Percentiles rank a stretch among this genome's conserved stretches.
Evolutionary conservation across 179 eudicot genomes (phyloP).

Genomic region (Gypsophila paniculata): DNA sequence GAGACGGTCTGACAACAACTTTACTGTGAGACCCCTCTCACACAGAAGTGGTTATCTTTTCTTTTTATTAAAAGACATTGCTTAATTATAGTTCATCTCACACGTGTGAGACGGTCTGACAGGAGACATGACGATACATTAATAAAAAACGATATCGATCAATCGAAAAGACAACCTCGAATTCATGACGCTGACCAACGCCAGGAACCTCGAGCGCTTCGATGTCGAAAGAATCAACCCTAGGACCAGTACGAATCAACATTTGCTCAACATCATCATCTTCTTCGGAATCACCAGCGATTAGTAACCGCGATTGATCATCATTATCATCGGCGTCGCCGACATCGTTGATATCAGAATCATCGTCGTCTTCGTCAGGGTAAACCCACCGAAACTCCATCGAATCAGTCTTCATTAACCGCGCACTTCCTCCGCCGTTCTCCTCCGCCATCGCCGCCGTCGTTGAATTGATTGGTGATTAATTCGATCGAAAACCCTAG

Average conservation of each 20-base stretch:
- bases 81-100: too few species aligned
- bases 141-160: background rate
- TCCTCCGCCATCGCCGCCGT: slow-evolving; percentile 30
- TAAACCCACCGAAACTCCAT: slow-evolving; percentile 82
- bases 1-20: too few species aligned
- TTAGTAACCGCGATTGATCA: slow-evolving; percentile 33
- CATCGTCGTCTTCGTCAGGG: slow-evolving; percentile 51
- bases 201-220: slow-evolving; percentile 94
- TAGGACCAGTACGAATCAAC: slow-evolving; percentile 78
- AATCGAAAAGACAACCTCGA: slow-evolving; percentile 40
- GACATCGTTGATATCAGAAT: slow-evolving; percentile 39
- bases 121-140: too few species aligned
- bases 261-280: slow-evolving; percentile 59
- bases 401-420: slow-evolving; percentile 56
- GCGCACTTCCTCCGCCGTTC: slow-evolving; percentile 47
- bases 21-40: too few species aligned
- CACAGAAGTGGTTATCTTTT: too few species aligned
- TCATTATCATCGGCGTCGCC: slow-evolving; percentile 14
- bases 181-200: slow-evolving; percentile 51
- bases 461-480: background rate
- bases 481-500: slow-evolving; percentile 5
- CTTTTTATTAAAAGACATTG: too few species aligned
- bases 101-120: too few species aligned
- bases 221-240: slow-evolving; percentile 85
- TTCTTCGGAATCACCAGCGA: slow-evolving; percentile 52